Conservation (phyloP, 176 grass and related monocot genomes). For the Luzula sylvatica region DNA sequence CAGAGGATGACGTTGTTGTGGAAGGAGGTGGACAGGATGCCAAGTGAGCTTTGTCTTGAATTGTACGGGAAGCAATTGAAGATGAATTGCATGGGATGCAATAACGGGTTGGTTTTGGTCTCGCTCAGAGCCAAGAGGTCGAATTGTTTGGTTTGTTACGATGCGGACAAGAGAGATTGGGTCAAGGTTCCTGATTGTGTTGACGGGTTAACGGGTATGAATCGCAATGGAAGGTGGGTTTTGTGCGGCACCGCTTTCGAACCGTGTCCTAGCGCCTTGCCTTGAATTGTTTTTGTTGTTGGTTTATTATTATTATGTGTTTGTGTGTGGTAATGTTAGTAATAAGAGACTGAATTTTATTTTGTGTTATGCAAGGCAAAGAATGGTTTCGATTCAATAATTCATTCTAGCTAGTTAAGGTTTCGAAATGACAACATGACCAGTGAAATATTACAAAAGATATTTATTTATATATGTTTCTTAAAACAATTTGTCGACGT, state of each 20-base stretch:
- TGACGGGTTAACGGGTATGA: constrained; percentile 26
- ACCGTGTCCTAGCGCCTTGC: constrained; percentile 56
- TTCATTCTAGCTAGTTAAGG: too few relatives aligned
- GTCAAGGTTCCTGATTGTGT: constrained; percentile 73
- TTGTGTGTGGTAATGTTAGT: too few relatives aligned
- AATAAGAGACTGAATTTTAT: background rate
- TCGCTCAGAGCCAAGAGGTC: constrained; percentile 71
- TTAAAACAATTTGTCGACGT: too few relatives aligned
- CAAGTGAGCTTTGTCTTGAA: constrained; percentile 99
- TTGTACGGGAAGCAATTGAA: constrained; percentile 80
- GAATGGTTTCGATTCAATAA: too few relatives aligned
- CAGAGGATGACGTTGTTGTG: constrained; percentile 99
- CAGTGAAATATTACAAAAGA: too few relatives aligned
- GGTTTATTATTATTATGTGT: background rate
- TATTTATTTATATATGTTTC: too few relatives aligned
- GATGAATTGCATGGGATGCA: constrained; percentile 96
- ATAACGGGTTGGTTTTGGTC: constrained; percentile 77
- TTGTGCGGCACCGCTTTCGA: constrained; percentile 75
- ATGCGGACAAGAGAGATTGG: constrained; percentile 74
- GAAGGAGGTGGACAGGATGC: constrained; percentile 99
- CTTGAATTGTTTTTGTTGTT: constrained; percentile 25
- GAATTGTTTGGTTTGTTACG: constrained; percentile 77
- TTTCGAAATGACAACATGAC: too few relatives aligned
- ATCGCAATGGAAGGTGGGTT: constrained; percentile 66
- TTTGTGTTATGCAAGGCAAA: too few relatives aligned